phyloP scores from a whole-genome alignment of 352 stramenopile genomes.

The Lagenidium sp. region DNA sequence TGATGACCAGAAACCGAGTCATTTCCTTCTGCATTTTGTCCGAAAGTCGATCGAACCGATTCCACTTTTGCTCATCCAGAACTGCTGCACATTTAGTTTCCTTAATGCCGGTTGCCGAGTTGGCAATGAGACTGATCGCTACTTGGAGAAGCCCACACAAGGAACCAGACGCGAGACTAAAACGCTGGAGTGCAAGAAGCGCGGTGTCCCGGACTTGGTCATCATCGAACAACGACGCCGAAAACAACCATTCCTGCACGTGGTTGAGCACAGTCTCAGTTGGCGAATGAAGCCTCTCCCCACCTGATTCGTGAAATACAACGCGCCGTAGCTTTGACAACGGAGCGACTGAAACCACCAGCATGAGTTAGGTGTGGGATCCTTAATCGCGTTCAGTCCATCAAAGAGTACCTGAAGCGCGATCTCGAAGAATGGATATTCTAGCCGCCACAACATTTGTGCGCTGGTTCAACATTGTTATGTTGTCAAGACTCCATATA shows the following conservation, averaged over 20 bases:
- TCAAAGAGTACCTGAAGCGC: background rate
- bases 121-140: constrained; percentile 27
- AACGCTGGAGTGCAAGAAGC: constrained; percentile 40
- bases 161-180: constrained; percentile 69
- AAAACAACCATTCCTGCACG: constrained; percentile 60
- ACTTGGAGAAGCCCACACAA: constrained; percentile 71
- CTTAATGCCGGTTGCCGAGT: too few relatives aligned
- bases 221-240: constrained; percentile 37
- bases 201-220: constrained; percentile 49
- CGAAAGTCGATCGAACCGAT: constrained; percentile 48
- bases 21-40: constrained; percentile 22
- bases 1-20: constrained; percentile 32
- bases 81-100: too few relatives aligned
- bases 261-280: constrained; percentile 40
- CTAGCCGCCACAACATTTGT: too few relatives aligned
- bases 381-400: background rate
- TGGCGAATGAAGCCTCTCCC: constrained; percentile 33
- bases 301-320: constrained; percentile 38
- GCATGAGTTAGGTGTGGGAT: too few relatives aligned
- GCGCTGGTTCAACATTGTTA: too few relatives aligned
- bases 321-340: constrained; percentile 45
- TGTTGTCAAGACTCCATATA: too few relatives aligned
- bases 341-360: background rate
- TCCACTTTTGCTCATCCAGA: constrained; percentile 35
- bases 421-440: too few relatives aligned